Evolutionary conservation across 495 filamentous ascomycete species (phyloP).

Genomic region (Xylaria scruposa): DNA sequence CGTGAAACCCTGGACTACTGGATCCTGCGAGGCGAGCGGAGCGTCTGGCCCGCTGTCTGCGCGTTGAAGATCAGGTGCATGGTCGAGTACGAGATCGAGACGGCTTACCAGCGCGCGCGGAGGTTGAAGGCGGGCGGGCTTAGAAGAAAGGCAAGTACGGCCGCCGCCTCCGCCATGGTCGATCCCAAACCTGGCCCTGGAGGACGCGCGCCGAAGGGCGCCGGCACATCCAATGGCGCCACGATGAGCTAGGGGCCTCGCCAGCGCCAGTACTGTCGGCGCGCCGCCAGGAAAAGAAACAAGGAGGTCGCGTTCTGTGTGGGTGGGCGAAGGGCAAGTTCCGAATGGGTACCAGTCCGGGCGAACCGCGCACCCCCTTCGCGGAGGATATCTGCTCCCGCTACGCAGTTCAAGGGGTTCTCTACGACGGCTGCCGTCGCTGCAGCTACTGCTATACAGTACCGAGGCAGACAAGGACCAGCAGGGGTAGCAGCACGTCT

Average conservation of each 20-base stretch:
- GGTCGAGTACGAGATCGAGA: conserved; percentile 85
- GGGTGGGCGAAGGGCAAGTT: background rate
- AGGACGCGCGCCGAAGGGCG: background rate
- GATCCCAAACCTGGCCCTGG: conserved; percentile 7
- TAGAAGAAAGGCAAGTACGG: conserved; percentile 47
- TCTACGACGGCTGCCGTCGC: background rate
- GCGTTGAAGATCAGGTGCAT: conserved; percentile 84
- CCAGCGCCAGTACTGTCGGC: background rate
- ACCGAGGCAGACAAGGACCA: background rate
- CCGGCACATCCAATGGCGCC: conserved; percentile 3
- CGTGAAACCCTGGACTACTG: conserved; percentile 79
- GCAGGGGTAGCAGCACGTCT: background rate
- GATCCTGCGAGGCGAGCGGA: conserved; percentile 83
- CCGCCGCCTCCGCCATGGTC: conserved; percentile 8
- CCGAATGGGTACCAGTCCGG: background rate
- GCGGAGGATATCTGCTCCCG: background rate
- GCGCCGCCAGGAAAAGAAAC: background rate
- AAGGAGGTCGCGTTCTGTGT: background rate
- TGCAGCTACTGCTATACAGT: background rate
- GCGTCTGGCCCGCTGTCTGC: conserved; percentile 90
- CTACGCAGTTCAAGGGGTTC: background rate
- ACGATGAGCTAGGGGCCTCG: conserved; percentile 2
- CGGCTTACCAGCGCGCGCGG: conserved; percentile 79
- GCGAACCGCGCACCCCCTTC: background rate
- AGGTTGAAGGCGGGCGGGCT: conserved; percentile 59